A percentile compares a stretch with the other conserved stretches of the same genome.
Evolutionary conservation across 306 rosid species (phyloP).

Genomic region (Luffa acutangula): DNA sequence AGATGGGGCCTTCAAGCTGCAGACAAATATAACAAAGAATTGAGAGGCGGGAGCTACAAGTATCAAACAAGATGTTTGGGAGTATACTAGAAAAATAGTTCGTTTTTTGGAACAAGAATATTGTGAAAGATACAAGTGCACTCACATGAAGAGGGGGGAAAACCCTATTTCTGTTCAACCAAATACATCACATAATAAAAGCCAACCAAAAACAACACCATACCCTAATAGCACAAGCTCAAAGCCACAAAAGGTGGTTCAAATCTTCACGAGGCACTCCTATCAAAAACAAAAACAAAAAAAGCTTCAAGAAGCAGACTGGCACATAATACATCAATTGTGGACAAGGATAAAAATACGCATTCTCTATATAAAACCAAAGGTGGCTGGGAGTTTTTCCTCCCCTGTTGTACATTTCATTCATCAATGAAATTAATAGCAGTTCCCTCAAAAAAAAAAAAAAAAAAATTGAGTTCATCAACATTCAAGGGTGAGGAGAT

Average conservation of each 20-base stretch:
- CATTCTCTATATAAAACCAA: not conserved
- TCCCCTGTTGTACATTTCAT: not conserved
- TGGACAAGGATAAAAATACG: not conserved
- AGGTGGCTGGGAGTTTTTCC: not conserved
- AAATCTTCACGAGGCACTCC: not conserved
- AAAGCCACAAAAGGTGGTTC: not conserved
- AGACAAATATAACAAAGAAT: not conserved
- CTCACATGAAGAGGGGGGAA: not conserved
- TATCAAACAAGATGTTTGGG: not conserved
- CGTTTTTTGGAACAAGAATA: not conserved
- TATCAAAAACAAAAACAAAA: no score
- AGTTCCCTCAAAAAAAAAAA: not conserved
- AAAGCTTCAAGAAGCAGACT: not conserved
- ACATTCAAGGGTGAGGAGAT: no score
- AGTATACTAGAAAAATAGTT: not conserved
- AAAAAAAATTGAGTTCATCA: not conserved
- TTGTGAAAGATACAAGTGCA: not conserved
- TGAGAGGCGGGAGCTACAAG: not conserved
- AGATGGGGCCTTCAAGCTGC: slow-evolving; percentile 1
- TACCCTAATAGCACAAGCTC: not conserved
- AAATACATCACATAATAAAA: not conserved
- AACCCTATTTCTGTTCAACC: not conserved
- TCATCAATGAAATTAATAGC: not conserved
- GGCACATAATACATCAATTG: not conserved
- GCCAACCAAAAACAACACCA: not conserved